A percentile compares a stretch with the other conserved stretches of the same genome.
Evolutionary conservation across 495 filamentous ascomycete genomes (phyloP).

Genomic region (Bacidia gigantensis): DNA sequence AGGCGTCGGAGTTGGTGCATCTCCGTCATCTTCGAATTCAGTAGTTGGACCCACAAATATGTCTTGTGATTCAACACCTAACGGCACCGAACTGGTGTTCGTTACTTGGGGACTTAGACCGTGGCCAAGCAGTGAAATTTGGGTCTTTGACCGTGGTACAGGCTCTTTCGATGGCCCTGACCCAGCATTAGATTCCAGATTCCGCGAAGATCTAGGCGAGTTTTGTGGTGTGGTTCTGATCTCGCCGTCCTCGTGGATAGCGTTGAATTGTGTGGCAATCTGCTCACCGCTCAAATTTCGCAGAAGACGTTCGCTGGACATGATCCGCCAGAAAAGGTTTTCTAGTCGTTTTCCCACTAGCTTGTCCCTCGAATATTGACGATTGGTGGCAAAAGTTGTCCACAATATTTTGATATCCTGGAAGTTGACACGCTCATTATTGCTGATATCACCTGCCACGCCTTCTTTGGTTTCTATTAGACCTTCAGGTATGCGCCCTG

Average conservation of each 20-base stretch:
- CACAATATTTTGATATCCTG: conserved; percentile 31
- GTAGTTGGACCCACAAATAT: not conserved
- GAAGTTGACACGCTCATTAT: conserved; percentile 22
- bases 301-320: conserved; percentile 25
- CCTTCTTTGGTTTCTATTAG: conserved; percentile 29
- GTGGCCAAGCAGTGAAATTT: not conserved
- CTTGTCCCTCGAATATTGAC: conserved; percentile 23
- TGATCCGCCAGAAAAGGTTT: conserved; percentile 43
- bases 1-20: conserved; percentile 9
- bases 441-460: conserved; percentile 22
- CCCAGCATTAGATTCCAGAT: not conserved
- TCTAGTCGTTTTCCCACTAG: conserved; percentile 33
- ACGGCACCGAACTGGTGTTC: not conserved
- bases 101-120: not conserved
- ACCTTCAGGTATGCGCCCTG: conserved; percentile 41
- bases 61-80: not conserved
- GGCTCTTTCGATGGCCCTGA: not conserved
- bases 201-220: conserved; percentile 16
- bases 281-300: conserved; percentile 22
- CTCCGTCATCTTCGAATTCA: not conserved
- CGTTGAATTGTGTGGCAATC: conserved; percentile 29
- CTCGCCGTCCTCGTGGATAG: conserved; percentile 26
- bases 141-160: conserved; percentile 2
- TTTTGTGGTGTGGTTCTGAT: conserved; percentile 19
- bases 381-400: conserved; percentile 35